These are phyloP conservation scores for Claviceps pusilla DNA, from an alignment of 2,329 filamentous ascomycete species.

Conservation along the genomic window DNA sequence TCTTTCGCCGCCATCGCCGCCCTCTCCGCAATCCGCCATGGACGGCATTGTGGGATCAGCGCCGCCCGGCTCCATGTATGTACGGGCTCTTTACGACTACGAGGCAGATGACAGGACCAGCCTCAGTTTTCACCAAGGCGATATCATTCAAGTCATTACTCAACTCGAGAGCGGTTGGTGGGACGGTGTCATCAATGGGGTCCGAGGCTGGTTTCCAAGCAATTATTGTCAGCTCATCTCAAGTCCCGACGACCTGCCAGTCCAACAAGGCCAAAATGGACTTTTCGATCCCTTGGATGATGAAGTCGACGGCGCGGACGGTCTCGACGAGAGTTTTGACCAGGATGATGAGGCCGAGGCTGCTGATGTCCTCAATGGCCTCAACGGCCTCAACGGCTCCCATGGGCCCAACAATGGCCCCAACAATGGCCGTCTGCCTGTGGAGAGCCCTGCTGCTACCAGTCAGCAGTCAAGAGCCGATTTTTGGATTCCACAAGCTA, in stretches of 20 bases:
- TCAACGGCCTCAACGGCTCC: too few species aligned
- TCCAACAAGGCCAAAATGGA: conserved; percentile 40
- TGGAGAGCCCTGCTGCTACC: conserved; percentile 46
- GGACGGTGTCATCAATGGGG: conserved; percentile 95
- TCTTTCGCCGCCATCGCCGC: neutral
- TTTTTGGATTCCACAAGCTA: conserved; percentile 97
- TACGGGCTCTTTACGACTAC: conserved; percentile 93
- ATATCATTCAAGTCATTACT: conserved; percentile 96
- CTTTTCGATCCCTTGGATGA: conserved; percentile 42
- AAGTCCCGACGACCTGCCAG: conserved; percentile 56
- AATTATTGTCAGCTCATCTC: conserved; percentile 90
- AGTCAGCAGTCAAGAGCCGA: conserved; percentile 70
- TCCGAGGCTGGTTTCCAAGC: conserved; percentile 96
- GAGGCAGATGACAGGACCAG: conserved; percentile 94
- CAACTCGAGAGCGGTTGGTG: conserved; percentile 98
- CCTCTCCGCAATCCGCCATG: conserved; percentile 25
- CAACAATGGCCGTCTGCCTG: conserved; percentile 37
- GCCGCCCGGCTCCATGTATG: conserved; percentile 62
- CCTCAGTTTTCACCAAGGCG: conserved; percentile 89
- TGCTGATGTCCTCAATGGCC: conserved; percentile 26
- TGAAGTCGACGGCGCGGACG: conserved; percentile 47
- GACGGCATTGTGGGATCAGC: conserved; percentile 46
- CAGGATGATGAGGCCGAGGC: conserved; percentile 48
- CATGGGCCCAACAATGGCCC: conserved; percentile 16
- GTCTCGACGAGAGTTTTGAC: conserved; percentile 53